phyloP scores from a whole-genome alignment of 441 rosid genomes.

The Pelargonium australe region DNA sequence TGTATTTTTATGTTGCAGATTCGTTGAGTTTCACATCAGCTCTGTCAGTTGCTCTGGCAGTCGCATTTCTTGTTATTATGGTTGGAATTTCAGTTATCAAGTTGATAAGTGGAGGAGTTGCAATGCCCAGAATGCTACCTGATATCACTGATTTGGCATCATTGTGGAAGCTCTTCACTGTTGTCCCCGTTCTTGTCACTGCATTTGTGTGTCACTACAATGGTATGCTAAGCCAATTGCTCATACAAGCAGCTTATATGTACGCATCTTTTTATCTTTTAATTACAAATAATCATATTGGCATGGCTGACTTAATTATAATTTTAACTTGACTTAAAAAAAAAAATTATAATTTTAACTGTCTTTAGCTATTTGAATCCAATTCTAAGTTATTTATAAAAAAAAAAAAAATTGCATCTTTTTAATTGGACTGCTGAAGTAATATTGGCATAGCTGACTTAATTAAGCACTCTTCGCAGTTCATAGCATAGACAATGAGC shows the following conservation, averaged over 20 bases:
- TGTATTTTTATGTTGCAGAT: slow-evolving; percentile 24
- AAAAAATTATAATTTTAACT: too few relatives aligned
- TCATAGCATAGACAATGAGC: slow-evolving; percentile 93
- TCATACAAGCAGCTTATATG: background rate
- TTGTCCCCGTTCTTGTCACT: slow-evolving; percentile 22
- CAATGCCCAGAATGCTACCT: slow-evolving; percentile 23
- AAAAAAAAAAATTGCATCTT: background rate
- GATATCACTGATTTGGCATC: slow-evolving; percentile 18
- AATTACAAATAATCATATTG: background rate
- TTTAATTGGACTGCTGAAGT: background rate
- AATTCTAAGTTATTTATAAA: too few relatives aligned
- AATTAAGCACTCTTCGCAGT: slow-evolving; percentile 42
- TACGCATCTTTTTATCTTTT: background rate
- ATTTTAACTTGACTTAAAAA: too few relatives aligned
- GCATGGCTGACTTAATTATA: too few relatives aligned
- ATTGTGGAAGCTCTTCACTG: slow-evolving; percentile 24
- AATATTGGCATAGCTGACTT: slow-evolving; percentile 12
- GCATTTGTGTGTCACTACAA: slow-evolving; percentile 28
- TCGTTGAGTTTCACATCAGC: slow-evolving; percentile 28
- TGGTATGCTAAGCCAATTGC: slow-evolving; percentile 18
- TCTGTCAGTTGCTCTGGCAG: slow-evolving; percentile 25
- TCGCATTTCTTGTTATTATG: slow-evolving; percentile 21
- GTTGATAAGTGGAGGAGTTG: slow-evolving; percentile 16
- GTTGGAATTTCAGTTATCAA: slow-evolving; percentile 20
- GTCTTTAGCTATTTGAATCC: background rate